These are phyloP conservation scores for Taiwanofungus camphoratus DNA, from an alignment of 1,284 basidiomycete genomes.

Conservation along the genomic window DNA sequence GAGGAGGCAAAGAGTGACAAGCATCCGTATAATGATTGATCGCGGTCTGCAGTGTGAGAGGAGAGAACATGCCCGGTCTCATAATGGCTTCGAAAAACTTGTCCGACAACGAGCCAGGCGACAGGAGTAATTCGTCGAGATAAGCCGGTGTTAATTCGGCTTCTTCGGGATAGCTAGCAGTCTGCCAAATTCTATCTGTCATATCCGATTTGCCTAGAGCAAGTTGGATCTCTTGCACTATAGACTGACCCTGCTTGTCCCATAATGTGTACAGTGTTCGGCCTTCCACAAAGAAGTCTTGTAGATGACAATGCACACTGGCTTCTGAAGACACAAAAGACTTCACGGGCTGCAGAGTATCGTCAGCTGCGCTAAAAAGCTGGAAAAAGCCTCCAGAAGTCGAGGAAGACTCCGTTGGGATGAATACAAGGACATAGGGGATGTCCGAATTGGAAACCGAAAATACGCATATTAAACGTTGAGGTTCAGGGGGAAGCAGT, in stretches of 20 bases:
- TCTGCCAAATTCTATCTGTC: constrained; percentile 41
- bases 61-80: constrained; percentile 83
- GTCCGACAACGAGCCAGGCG: constrained; percentile 66
- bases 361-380: constrained; percentile 46
- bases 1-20: constrained; percentile 60
- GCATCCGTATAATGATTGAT: constrained; percentile 77
- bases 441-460: constrained; percentile 32
- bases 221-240: constrained; percentile 53
- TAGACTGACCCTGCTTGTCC: constrained; percentile 73
- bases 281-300: constrained; percentile 61
- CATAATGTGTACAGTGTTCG: constrained; percentile 60
- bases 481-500: constrained; percentile 51
- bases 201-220: constrained; percentile 31
- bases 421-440: constrained; percentile 53
- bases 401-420: constrained; percentile 56
- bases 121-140: constrained; percentile 76
- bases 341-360: constrained; percentile 51
- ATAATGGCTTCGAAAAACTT: constrained; percentile 81
- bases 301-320: constrained; percentile 63
- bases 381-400: constrained; percentile 68
- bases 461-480: constrained; percentile 57
- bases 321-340: constrained; percentile 51
- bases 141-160: constrained; percentile 79
- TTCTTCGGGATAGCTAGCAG: constrained; percentile 54
- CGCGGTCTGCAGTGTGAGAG: constrained; percentile 72